A percentile compares a stretch with the other conserved stretches of the same genome.
These are phyloP conservation scores for Aspergillus avenaceus DNA, from an alignment of 495 filamentous ascomycete genomes.

Conservation along the genomic window DNA sequence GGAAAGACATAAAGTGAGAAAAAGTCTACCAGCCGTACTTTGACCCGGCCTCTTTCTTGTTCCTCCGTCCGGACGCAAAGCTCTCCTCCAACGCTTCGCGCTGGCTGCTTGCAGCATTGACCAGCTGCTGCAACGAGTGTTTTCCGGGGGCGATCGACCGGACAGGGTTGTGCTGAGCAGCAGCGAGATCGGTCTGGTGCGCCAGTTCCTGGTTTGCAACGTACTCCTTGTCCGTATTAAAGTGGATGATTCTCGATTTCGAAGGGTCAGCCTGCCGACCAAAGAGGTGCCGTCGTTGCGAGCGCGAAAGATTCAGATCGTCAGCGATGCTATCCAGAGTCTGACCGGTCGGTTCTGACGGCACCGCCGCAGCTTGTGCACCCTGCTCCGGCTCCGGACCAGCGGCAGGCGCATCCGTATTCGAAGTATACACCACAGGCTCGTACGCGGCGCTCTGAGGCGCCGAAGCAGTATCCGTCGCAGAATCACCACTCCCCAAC, in stretches of 20 bases:
- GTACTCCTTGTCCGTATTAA: conserved; percentile 87
- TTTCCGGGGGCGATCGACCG: conserved; percentile 82
- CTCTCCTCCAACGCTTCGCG: conserved; percentile 82
- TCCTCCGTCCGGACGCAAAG: conserved; percentile 70
- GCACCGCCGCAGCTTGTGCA: conserved; percentile 2
- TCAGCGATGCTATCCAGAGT: conserved; percentile 63
- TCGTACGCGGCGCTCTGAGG: conserved; percentile 33
- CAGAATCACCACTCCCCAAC: conserved; percentile 28
- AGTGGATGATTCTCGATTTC: conserved; percentile 59
- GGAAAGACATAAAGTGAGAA: neutral
- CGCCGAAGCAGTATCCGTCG: conserved; percentile 2
- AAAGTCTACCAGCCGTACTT: conserved; percentile 72
- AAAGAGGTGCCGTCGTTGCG: conserved; percentile 76
- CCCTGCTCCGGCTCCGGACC: conserved; percentile 21
- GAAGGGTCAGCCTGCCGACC: conserved; percentile 51
- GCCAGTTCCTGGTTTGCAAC: conserved; percentile 63
- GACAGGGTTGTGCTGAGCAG: conserved; percentile 73
- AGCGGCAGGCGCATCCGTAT: conserved; percentile 20
- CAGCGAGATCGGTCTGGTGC: conserved; percentile 50
- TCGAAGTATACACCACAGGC: conserved; percentile 45
- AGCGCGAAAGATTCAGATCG: conserved; percentile 68
- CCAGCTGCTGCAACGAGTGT: conserved; percentile 80
- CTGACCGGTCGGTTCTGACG: conserved; percentile 20
- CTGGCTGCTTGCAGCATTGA: conserved; percentile 74
- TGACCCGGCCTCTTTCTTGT: conserved; percentile 71